These are phyloP conservation scores for Trametes coccinea DNA, from an alignment of 768 basidiomycete genomes.

Conservation along the genomic window DNA sequence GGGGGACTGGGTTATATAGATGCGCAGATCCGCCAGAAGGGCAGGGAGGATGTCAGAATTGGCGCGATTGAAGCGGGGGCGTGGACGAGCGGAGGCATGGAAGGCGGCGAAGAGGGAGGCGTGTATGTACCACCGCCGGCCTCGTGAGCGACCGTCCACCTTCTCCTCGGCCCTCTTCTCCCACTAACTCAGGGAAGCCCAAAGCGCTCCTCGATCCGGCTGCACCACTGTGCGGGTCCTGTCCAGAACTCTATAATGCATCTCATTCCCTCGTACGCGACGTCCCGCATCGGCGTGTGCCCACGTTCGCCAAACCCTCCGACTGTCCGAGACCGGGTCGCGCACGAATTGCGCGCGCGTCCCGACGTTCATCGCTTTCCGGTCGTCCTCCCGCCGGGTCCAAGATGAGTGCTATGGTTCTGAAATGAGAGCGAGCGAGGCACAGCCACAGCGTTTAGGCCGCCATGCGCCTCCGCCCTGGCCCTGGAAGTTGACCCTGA, in stretches of 20 bases:
- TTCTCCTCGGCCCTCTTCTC: not conserved
- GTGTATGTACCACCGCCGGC: not conserved
- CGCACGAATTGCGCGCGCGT: not conserved
- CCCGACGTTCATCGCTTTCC: not conserved
- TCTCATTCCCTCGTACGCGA: too few species aligned
- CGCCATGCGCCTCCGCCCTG: not conserved
- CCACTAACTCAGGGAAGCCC: slow-evolving; percentile 5
- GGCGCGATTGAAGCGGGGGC: not conserved
- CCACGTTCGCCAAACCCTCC: too few species aligned
- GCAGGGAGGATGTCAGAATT: not conserved
- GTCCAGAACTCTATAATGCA: too few species aligned
- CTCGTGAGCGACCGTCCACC: not conserved
- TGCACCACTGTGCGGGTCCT: too few species aligned
- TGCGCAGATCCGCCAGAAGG: too few species aligned
- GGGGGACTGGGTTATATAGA: too few species aligned
- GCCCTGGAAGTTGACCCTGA: not conserved
- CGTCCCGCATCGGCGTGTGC: too few species aligned
- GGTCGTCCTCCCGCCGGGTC: not conserved
- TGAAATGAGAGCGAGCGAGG: not conserved
- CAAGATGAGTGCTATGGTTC: not conserved
- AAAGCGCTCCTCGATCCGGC: too few species aligned
- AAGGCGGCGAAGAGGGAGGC: not conserved
- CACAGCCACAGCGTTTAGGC: not conserved
- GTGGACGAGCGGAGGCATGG: not conserved
- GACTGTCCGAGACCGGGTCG: too few species aligned